A percentile compares a stretch with the other conserved stretches of the same genome.
phyloP scores from a whole-genome alignment of 2,329 filamentous ascomycete species.

The Chaetoscypha palmicola region DNA sequence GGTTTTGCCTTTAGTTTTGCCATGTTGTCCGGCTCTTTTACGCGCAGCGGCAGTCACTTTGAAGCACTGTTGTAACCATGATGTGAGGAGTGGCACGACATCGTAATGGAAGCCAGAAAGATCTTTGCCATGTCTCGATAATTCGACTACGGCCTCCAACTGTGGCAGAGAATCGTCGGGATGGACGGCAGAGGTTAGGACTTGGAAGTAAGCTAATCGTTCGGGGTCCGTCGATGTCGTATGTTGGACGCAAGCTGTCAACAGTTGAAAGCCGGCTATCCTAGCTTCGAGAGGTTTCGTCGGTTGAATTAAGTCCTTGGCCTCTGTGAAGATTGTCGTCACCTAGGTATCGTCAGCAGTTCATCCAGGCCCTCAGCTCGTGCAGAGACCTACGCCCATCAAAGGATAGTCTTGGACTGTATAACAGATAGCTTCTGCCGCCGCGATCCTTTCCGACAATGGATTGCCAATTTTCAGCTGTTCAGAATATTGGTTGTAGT shows the following conservation, averaged over 20 bases:
- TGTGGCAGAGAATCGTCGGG: conserved; percentile 60
- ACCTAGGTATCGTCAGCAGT: conserved; percentile 19
- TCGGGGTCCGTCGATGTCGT: conserved; percentile 57
- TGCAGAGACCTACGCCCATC: conserved; percentile 24
- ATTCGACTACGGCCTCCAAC: conserved; percentile 53
- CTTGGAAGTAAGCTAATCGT: conserved; percentile 58
- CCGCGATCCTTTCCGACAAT: conserved; percentile 47
- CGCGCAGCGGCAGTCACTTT: conserved; percentile 46
- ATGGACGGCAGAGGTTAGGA: conserved; percentile 48
- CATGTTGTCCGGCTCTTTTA: conserved; percentile 38
- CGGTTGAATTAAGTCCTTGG: conserved; percentile 56
- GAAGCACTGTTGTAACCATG: conserved; percentile 53
- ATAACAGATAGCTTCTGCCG: conserved; percentile 49
- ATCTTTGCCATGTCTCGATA: conserved; percentile 55
- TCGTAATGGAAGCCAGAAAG: conserved; percentile 63
- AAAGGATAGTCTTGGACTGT: conserved; percentile 53
- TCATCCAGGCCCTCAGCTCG: background rate
- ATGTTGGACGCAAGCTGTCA: conserved; percentile 59
- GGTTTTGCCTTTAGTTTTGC: conserved; percentile 36
- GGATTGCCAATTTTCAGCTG: conserved; percentile 45
- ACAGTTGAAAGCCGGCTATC: conserved; percentile 56
- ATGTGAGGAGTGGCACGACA: conserved; percentile 53
- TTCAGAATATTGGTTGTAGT: conserved; percentile 48
- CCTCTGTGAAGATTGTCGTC: conserved; percentile 53
- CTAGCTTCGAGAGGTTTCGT: conserved; percentile 47